These are phyloP conservation scores for Arctium minus DNA, from an alignment of 129 eudicot species.

Conservation along the genomic window DNA sequence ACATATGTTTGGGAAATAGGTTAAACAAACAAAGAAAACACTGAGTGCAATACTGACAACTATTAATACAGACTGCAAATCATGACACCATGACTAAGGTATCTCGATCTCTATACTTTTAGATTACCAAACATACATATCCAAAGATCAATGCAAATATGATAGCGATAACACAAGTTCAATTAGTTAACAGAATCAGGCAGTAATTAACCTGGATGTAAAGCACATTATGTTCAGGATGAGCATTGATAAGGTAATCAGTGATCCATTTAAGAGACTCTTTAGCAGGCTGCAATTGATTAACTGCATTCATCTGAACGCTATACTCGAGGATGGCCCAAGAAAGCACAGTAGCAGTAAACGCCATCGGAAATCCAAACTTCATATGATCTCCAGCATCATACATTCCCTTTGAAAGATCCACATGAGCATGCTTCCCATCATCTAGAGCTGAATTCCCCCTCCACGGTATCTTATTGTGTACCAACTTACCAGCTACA, in stretches of 20 bases:
- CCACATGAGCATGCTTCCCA: slow-evolving; percentile 59
- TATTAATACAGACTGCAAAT: no score
- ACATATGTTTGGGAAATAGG: no score
- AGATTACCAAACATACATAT: not conserved
- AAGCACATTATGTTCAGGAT: slow-evolving; percentile 52
- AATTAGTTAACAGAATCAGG: not conserved
- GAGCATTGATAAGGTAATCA: slow-evolving; percentile 70
- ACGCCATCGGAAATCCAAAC: slow-evolving; percentile 82
- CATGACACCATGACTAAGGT: not conserved
- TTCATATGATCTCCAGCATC: slow-evolving; percentile 98
- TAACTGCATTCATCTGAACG: slow-evolving; percentile 63
- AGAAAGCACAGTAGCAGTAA: slow-evolving; percentile 72
- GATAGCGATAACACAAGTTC: not conserved
- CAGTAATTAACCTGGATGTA: slow-evolving; percentile 52
- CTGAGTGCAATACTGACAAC: not conserved
- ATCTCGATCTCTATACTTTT: no score
- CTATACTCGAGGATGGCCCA: slow-evolving; percentile 91
- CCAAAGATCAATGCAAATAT: not conserved
- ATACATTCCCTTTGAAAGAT: slow-evolving; percentile 79
- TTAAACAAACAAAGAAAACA: no score
- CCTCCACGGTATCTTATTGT: slow-evolving; percentile 68
- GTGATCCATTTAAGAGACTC: slow-evolving; percentile 81
- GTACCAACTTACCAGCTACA: slow-evolving; percentile 77
- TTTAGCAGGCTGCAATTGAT: slow-evolving; percentile 57
- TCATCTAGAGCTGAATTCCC: slow-evolving; percentile 70